phyloP scores from a whole-genome alignment of 768 basidiomycete genomes.

The Leccinum pellstonianum region DNA sequence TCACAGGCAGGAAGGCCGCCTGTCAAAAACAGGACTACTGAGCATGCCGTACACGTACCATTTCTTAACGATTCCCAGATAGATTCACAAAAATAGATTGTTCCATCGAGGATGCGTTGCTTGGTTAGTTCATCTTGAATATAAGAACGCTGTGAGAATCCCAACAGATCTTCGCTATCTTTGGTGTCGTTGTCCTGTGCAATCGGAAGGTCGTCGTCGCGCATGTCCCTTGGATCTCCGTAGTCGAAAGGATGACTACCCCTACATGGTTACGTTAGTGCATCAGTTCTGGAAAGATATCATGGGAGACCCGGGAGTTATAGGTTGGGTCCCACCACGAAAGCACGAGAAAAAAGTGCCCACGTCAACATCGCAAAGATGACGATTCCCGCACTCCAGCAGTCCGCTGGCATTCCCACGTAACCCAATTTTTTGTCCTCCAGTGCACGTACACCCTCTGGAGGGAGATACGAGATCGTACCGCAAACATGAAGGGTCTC shows the following conservation, averaged over 20 bases:
- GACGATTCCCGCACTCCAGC: conserved; percentile 84
- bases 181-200: conserved; percentile 28
- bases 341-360: conserved; percentile 31
- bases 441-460: conserved; percentile 78
- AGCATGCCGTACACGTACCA: conserved; percentile 43
- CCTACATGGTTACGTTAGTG: conserved; percentile 35
- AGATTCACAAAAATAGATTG: conserved; percentile 51
- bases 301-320: background rate
- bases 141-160: conserved; percentile 34
- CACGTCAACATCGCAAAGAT: conserved; percentile 84
- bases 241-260: conserved; percentile 80
- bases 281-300: conserved; percentile 12
- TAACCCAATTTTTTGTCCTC: conserved; percentile 74
- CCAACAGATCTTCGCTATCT: conserved; percentile 34
- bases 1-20: conserved; percentile 3
- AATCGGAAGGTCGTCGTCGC: conserved; percentile 9
- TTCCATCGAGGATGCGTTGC: conserved; percentile 63
- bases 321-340: background rate
- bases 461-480: conserved; percentile 84
- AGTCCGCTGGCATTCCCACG: conserved; percentile 82
- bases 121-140: conserved; percentile 62
- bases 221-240: conserved; percentile 32
- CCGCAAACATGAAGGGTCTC: conserved; percentile 85
- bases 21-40: background rate
- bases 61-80: conserved; percentile 58